phyloP scores from a whole-genome alignment of 768 basidiomycete species.

The Naganishia antarctica region DNA sequence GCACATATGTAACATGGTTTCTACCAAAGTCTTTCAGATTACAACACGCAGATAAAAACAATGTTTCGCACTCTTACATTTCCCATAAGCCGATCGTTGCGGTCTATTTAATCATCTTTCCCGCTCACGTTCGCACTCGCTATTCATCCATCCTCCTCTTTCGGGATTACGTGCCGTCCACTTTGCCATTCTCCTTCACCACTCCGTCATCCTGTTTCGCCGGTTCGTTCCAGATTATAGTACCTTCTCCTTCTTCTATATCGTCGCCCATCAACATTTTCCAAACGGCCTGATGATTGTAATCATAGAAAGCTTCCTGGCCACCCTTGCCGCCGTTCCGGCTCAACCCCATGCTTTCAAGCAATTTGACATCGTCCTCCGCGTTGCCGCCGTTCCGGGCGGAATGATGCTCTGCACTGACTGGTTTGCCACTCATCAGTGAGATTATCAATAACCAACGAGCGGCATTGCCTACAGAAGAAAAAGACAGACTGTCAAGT shows the following conservation, averaged over 20 bases:
- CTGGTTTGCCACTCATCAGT: slow-evolving; percentile 17
- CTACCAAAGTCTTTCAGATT: too few species aligned
- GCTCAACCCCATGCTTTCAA: slow-evolving; percentile 27
- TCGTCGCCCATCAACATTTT: slow-evolving; percentile 47
- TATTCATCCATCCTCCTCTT: too few species aligned
- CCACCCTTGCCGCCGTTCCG: slow-evolving; percentile 25
- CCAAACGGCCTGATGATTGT: slow-evolving; percentile 41
- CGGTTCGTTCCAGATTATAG: slow-evolving; percentile 14
- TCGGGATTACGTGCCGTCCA: neutral
- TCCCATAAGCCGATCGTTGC: too few species aligned
- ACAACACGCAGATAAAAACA: too few species aligned
- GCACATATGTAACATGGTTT: too few species aligned
- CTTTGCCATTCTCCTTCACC: neutral
- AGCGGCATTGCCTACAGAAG: slow-evolving; percentile 33
- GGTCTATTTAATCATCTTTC: too few species aligned
- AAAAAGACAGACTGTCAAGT: neutral
- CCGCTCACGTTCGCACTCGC: too few species aligned
- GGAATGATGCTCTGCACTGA: slow-evolving; percentile 10
- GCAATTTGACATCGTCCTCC: slow-evolving; percentile 21
- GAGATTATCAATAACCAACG: slow-evolving; percentile 43
- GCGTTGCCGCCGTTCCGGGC: slow-evolving; percentile 8
- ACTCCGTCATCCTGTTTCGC: neutral
- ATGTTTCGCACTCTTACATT: too few species aligned
- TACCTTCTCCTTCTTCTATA: slow-evolving; percentile 39
- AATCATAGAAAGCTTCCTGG: slow-evolving; percentile 32